These are phyloP conservation scores for Aspergillus sclerotiicarbonarius DNA, from an alignment of 495 filamentous ascomycete genomes.

Conservation along the genomic window DNA sequence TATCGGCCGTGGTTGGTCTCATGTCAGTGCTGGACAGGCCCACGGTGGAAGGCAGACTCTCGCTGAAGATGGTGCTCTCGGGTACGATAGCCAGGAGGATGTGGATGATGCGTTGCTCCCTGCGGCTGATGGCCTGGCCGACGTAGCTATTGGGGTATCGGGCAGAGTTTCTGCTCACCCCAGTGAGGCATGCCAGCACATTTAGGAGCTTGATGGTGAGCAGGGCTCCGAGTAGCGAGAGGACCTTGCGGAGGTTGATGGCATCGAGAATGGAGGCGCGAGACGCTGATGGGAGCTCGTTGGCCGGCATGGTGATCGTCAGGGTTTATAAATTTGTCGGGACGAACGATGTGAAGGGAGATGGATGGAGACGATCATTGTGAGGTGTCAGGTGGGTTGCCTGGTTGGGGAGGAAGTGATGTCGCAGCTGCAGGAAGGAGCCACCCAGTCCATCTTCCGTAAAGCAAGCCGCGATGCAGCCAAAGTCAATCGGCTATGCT, in stretches of 20 bases:
- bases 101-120: constrained; percentile 18
- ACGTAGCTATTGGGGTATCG: constrained; percentile 1
- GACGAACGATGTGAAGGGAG: not conserved
- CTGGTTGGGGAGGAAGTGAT: not conserved
- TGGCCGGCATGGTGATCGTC: not conserved
- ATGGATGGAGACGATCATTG: too few relatives aligned
- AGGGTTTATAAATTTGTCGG: not conserved
- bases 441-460: not conserved
- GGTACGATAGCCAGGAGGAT: constrained; percentile 13
- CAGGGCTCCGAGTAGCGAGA: constrained; percentile 5
- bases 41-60: not conserved
- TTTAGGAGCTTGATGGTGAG: constrained; percentile 16
- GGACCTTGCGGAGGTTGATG: constrained; percentile 5
- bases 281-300: not conserved
- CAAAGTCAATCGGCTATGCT: too few relatives aligned
- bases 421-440: not conserved
- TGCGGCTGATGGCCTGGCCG: constrained; percentile 14
- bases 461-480: too few relatives aligned
- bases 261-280: not conserved
- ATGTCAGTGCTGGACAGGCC: not conserved
- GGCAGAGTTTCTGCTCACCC: not conserved
- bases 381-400: not conserved
- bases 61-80: not conserved
- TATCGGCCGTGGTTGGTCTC: not conserved
- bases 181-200: constrained; percentile 5